Conservation (phyloP, 495 filamentous ascomycete genomes). For the Neurospora sp. region DNA sequence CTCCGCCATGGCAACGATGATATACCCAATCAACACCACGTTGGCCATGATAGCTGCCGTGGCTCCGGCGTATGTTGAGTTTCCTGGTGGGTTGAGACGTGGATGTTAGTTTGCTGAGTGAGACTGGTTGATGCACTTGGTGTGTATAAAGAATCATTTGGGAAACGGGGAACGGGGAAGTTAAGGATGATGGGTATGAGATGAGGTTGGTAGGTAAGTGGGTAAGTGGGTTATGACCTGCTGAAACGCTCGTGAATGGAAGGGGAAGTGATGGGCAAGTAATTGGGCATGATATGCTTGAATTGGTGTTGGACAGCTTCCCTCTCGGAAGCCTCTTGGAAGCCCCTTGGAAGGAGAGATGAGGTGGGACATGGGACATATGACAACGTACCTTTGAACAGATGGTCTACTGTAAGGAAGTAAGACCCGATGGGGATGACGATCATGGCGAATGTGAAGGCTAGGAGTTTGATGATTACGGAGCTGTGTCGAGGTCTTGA, state of each 20-base stretch:
- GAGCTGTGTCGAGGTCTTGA: slow-evolving; percentile 37
- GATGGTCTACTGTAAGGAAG: slow-evolving; percentile 62
- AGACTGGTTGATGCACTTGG: neutral
- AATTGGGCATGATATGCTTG: too few species aligned
- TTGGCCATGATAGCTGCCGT: slow-evolving; percentile 85
- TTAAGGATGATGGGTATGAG: too few species aligned
- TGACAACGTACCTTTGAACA: slow-evolving; percentile 59
- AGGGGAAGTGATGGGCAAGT: too few species aligned
- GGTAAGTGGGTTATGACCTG: too few species aligned
- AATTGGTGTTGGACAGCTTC: too few species aligned
- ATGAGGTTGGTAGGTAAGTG: too few species aligned
- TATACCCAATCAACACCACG: slow-evolving; percentile 79
- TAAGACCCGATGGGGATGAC: slow-evolving; percentile 75
- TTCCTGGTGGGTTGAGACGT: slow-evolving; percentile 43
- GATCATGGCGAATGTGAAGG: slow-evolving; percentile 88
- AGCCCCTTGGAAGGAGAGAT: too few species aligned
- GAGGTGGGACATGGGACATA: too few species aligned
- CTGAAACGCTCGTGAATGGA: too few species aligned
- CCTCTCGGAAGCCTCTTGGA: too few species aligned
- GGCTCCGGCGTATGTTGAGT: slow-evolving; percentile 75
- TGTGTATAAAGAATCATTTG: neutral
- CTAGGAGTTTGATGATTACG: slow-evolving; percentile 81
- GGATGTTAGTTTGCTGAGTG: neutral
- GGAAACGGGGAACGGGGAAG: too few species aligned
- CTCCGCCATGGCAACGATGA: slow-evolving; percentile 84